These are phyloP conservation scores for Pseudognaphalium luteoalbum DNA, from an alignment of 129 eudicot species.

Conservation along the genomic window DNA sequence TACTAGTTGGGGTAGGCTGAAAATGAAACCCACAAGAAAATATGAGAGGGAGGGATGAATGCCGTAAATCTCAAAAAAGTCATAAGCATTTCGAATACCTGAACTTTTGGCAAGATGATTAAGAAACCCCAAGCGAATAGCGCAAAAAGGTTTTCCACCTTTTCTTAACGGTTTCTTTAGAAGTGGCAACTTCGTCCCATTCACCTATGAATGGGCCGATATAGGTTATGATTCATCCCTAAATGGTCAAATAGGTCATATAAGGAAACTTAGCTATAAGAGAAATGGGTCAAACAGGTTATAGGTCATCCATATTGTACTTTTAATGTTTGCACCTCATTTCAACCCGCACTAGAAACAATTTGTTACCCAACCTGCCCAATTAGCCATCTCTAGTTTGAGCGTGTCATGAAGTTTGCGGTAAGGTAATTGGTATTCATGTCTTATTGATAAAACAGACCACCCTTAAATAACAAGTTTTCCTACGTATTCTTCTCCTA, in stretches of 20 bases:
- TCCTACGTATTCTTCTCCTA: background rate
- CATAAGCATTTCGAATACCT: constrained; percentile 6
- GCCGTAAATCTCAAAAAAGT: constrained; percentile 15
- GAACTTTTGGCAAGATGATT: background rate
- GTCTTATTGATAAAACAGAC: background rate
- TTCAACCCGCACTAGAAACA: background rate
- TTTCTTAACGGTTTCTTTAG: background rate
- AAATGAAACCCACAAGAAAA: constrained; percentile 24
- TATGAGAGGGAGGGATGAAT: constrained; percentile 27
- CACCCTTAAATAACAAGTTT: background rate
- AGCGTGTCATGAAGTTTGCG: background rate
- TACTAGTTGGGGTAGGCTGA: constrained; percentile 26
- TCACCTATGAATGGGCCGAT: background rate
- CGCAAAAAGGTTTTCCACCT: background rate
- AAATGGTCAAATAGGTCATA: background rate
- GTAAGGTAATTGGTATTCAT: background rate
- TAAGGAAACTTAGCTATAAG: constrained; percentile 6
- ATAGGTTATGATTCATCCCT: background rate
- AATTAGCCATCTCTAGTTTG: background rate
- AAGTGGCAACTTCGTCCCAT: background rate
- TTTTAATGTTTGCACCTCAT: background rate
- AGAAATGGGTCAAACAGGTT: background rate
- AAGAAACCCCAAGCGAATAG: constrained; percentile 9
- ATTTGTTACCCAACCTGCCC: background rate
- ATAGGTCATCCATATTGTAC: background rate